These are phyloP conservation scores for Tieghemostelium lacteum DNA, from an alignment of 78 protist species.

Conservation along the genomic window DNA sequence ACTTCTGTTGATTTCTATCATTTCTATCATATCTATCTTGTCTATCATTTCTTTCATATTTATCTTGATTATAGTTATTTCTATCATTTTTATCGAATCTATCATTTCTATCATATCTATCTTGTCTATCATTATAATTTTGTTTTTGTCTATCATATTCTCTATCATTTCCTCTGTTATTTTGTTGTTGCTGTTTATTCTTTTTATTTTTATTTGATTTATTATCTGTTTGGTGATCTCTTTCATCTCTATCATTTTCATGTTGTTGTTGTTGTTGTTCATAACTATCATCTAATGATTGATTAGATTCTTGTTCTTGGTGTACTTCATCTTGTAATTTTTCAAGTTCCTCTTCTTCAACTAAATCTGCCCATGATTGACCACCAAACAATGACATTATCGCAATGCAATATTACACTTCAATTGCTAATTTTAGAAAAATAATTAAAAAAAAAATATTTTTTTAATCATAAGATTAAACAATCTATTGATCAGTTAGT, in stretches of 20 bases:
- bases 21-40: neutral
- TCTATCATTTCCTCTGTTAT: neutral
- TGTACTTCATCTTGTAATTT: neutral
- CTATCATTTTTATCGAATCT: neutral
- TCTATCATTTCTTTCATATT: neutral
- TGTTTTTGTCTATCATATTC: neutral
- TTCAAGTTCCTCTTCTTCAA: slow-evolving; percentile 19
- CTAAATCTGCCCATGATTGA: slow-evolving; percentile 22
- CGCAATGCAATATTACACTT: too few species aligned
- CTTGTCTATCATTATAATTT: neutral
- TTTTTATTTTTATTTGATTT: neutral
- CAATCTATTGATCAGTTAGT: too few species aligned
- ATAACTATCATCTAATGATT: neutral
- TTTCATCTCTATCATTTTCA: neutral
- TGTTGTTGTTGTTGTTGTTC: neutral
- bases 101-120: neutral
- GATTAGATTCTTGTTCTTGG: neutral
- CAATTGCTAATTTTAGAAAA: too few species aligned
- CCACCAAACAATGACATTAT: slow-evolving; percentile 38
- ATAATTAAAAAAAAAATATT: too few species aligned
- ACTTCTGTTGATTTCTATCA: neutral
- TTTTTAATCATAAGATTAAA: too few species aligned
- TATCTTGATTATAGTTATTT: neutral
- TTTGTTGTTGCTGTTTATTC: too few species aligned
- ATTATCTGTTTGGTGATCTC: neutral